Evolutionary conservation across 345 rosid genomes (phyloP).

Genomic region (Noccaea bulbosa): DNA sequence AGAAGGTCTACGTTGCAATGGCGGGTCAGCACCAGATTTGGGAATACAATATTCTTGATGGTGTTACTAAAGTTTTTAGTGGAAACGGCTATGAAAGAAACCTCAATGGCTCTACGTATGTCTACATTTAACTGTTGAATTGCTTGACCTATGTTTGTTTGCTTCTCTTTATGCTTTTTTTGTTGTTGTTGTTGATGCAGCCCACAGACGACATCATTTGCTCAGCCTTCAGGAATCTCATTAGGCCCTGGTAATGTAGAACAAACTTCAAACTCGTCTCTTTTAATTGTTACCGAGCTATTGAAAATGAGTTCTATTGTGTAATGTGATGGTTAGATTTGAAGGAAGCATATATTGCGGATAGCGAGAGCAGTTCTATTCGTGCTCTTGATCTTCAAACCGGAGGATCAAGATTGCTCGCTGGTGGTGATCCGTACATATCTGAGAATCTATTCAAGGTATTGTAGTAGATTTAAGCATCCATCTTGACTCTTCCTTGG

Average conservation of each 20-base stretch:
- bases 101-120: conserved; percentile 84
- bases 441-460: conserved; percentile 75
- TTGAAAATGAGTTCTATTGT: neutral
- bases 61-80: conserved; percentile 75
- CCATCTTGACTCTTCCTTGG: too few species aligned
- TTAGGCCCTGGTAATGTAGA: conserved; percentile 64
- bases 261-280: conserved; percentile 10
- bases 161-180: neutral
- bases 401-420: conserved; percentile 84
- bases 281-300: conserved; percentile 5
- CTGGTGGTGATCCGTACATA: conserved; percentile 85
- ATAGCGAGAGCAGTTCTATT: conserved; percentile 97
- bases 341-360: conserved; percentile 77
- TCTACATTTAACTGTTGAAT: neutral
- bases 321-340: conserved; percentile 49
- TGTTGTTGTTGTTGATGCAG: conserved; percentile 49
- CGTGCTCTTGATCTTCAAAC: conserved; percentile 82
- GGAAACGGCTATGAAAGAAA: conserved; percentile 94
- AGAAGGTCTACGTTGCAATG: conserved; percentile 89
- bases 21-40: conserved; percentile 98
- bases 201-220: conserved; percentile 76
- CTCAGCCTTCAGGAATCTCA: conserved; percentile 94
- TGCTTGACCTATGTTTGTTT: neutral
- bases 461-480: neutral
- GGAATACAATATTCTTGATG: conserved; percentile 70